Base-by-base conservation (phyloP, 768 basidiomycete species). In the Fomitopsis pulvina region DNA sequence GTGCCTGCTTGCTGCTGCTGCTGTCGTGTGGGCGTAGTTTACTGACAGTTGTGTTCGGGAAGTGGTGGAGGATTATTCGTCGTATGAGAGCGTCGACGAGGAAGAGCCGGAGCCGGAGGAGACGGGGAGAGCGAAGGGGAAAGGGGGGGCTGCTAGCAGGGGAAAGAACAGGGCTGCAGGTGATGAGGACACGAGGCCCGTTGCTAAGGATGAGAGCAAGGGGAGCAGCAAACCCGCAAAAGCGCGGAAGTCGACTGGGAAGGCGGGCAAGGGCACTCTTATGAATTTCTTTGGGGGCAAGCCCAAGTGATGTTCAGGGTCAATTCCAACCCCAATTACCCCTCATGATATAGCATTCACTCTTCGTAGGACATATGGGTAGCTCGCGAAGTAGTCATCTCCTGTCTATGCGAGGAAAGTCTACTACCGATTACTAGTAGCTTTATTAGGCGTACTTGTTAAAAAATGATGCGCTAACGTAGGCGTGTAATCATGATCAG, bases 51-150 rank as follows among this genome's bases (percentile, higher is more conserved):
- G 51, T 41, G 22, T 2, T 34, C 9, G 39, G 45, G 0, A 55
- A 91, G 89, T 78, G 14, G 83, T 76, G 30, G 83, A 87, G 60
- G 89, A 91, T 61, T 85, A 87, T 61, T 86, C 86, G 6, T 80
- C 79, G 16, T 91, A 87, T 60, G 88, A 92, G 65, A 88, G 87
- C 8, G 84, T 85, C 7, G 77, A 77, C 7, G 85, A 81, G 50
- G 74, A 82, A 25, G 79, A 76, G 51, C n/a, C n/a, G n/a, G n/a
- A n/a, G 63, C 65, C 63, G 24, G 52, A 55, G 37, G 44, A 57
- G 43, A 8, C 44, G 4, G 47, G 24, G 43, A 54, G 53, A 46
- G n/a, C 51, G 14, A 54, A 55, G 42, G 43, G 50, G 7, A 63
- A 53, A 38, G 56, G 54, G 49, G 50, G 27, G 4, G 14, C 45